Percentiles rank a stretch among this genome's conserved stretches.
These are phyloP conservation scores for Pythium aphanidermatum DNA, from an alignment of 352 stramenopile genomes.

Conservation along the genomic window DNA sequence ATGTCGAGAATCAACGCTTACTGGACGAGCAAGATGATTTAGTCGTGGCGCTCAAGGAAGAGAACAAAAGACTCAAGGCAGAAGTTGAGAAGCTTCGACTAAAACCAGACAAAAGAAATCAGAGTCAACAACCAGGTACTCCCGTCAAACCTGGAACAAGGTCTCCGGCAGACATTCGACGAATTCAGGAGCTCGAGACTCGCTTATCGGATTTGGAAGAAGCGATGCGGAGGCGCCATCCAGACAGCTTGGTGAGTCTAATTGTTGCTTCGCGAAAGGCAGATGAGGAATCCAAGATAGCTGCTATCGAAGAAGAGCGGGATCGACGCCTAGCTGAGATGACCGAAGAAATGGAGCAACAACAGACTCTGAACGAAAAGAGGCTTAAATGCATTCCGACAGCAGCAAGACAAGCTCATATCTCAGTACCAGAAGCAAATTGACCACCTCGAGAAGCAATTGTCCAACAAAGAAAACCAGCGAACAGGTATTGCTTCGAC, in stretches of 20 bases:
- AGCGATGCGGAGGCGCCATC: slow-evolving; percentile 67
- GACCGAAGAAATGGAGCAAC: slow-evolving; percentile 39
- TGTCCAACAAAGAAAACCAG: slow-evolving; percentile 17
- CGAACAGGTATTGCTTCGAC: background rate
- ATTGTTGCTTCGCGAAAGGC: slow-evolving; percentile 64
- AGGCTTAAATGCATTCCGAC: slow-evolving; percentile 64
- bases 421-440: slow-evolving; percentile 64
- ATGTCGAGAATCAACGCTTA: slow-evolving; percentile 76
- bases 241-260: slow-evolving; percentile 73
- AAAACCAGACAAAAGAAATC: background rate
- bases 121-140: background rate
- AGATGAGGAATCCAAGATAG: slow-evolving; percentile 53
- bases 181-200: slow-evolving; percentile 70
- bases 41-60: slow-evolving; percentile 25
- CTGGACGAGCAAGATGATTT: slow-evolving; percentile 73
- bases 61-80: slow-evolving; percentile 16
- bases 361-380: slow-evolving; percentile 42
- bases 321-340: slow-evolving; percentile 34
- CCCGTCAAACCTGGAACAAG: slow-evolving; percentile 1
- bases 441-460: slow-evolving; percentile 39
- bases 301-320: slow-evolving; percentile 29
- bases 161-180: slow-evolving; percentile 50
- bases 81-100: background rate
- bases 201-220: slow-evolving; percentile 65
- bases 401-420: slow-evolving; percentile 75